Evolutionary conservation across 305 asterid species (phyloP), one percentile per base, ranked within the genome.

Genomic region (Plantago lanceolata): DNA sequence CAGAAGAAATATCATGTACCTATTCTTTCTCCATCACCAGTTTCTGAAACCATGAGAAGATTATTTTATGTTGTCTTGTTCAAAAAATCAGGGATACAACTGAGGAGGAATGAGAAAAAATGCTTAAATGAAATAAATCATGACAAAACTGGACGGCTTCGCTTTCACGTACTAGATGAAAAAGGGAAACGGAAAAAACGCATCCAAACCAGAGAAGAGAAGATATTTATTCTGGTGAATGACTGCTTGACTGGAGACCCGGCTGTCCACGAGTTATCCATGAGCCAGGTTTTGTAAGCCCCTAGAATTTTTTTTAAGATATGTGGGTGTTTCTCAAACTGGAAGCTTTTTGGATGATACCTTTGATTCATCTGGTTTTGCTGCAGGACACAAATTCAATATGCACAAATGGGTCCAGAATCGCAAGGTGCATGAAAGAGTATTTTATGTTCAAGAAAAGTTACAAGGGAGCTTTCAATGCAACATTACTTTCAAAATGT

Each of bases 181-280:
- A 90, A 81, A 68, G 94, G 95, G 66, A 93, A 83, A 80, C 73
- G 76, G 57, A 93, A 90, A 84, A 93, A 84, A 76, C 90, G 99
- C 67, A 85, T 93, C 54, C 99, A 93, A 76, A 83, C 82, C 53
- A 85, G 94, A 84, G 97, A 93, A 78, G 97, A 93, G 83, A 93
- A 93, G 74, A 89, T 93, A 67, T 93, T 90, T 78, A 56, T 93
- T 79, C 79, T 93, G 78, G 90, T 85, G 64, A 93, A 93, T 71
- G 99, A 93, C 81, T 90, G 97, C 81, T 79, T 93, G 74, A 87
- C 96, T 35, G 99, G 99, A 49, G 97, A 90, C 69, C 96, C 99
- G 69, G 75, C 64, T 75, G 93, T 81, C 63, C 97, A 73, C 71
- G 99, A 93, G 80, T 72, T 93, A 70, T 90, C 99, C 54, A 82